Evolutionary conservation across 139 green algal genomes (phyloP), one percentile per base, ranked within the genome.

Genomic region (Astrephomene gubernaculifera): DNA sequence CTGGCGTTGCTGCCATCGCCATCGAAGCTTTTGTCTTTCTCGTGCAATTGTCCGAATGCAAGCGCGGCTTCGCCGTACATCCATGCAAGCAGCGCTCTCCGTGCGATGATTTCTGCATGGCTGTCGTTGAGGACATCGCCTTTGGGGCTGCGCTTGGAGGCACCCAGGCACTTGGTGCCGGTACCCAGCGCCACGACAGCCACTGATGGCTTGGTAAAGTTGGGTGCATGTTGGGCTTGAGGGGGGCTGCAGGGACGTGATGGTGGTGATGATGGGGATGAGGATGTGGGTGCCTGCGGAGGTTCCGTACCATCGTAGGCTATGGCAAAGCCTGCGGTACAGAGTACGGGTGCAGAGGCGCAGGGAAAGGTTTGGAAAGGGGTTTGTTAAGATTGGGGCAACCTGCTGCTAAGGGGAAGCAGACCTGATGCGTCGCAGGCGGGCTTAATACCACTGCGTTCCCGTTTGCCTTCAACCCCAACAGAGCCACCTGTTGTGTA

Each of bases 141-240:
- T 4, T 25, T 3, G 6, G 72, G 39, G 44, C 64, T 86, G 44
- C 57, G 84, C 68, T 78, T 87, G 36, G 64, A 71, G 25, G 65
- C 82, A 0, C 87, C 86, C 63, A 98, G 61, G 73, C 93, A 98
- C 74, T 98, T 98, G 72, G 94, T 98, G 73, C 95, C 95, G 0
- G 94, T 98, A 52, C 89, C 95, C 2, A 98, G 45, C 0, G 94
- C 86, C 43, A 97, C 88, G 1, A 95, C 91, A 1, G 45, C 57
- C n/a, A 83, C 25, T 3, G n/a, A 41, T 22, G 35, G n/a, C 36
- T 7, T 7, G 29, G n/a, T n/a, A n/a, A n/a, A n/a, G n/a, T n/a
- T n/a, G n/a, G n/a, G n/a, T n/a, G n/a, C n/a, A n/a, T n/a, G n/a
- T n/a, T n/a, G n/a, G n/a, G n/a, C n/a, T n/a, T n/a, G n/a, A n/a